Evolutionary conservation across 2,329 filamentous ascomycete species (phyloP), one percentile per base, ranked within the genome.

Genomic region (Immersiporthe knoxdaviesiana): DNA sequence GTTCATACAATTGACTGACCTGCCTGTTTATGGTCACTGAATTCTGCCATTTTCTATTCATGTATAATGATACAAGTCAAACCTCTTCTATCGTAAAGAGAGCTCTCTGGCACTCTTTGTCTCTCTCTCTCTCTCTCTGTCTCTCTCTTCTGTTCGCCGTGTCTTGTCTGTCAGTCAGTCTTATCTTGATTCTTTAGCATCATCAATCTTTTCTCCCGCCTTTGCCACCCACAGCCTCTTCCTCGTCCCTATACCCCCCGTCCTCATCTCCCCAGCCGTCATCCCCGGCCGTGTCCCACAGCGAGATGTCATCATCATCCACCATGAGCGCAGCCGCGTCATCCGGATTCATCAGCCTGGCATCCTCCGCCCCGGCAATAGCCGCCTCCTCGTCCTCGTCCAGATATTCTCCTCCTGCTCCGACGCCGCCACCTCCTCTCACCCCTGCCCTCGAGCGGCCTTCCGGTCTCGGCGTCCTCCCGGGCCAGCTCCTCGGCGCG

Each of bases 401-500:
- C n/a, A 73, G 75, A 14, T 72, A 76, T n/a, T 74, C 72, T 12
- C 72, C 72, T 24, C 72, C 72, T 27, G 72, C 72, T 30, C 69
- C 59, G 12, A 65, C 70, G 35, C 64, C 35, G 11, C 37, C 37
- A 39, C 37, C 11, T 7, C 37, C 30, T 65, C 14, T 62, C 44
- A 27, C 63, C 68, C 32, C 60, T 41, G 63, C 67, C 66, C 35
- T 59, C 71, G 35, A 70, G 39, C 41, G 59, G 67, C 24, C 54
- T 27, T 41, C 65, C 65, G 50, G 63, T 77, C 47, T 78, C 78
- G 30, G 74, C 79, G 63, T 84, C 83, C 63, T 84, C 83, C 56
- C 81, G 77, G 16, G 83, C 85, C 44, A 91, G 81, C 78, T 89
- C 85, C 63, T 84, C 84, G 24, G 88, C 88, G 65, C 88, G 84